Base-by-base conservation (phyloP, 2,329 filamentous ascomycete genomes). In the Plectosphaerella cucumerina region DNA sequence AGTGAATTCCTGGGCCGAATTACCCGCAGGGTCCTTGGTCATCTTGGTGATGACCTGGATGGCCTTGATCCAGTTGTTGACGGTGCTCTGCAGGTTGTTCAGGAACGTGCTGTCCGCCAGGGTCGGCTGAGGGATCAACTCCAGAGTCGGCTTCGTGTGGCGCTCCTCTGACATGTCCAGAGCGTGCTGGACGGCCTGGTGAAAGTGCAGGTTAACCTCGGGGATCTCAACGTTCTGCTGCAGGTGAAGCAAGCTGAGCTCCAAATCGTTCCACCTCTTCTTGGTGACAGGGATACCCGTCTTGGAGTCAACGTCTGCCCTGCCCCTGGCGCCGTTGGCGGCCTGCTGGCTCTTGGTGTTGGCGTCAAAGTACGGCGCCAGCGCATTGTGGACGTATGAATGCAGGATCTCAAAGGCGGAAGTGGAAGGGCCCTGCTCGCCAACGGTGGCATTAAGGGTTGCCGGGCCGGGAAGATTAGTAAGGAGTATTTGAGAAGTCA, bases 171-270 rank as follows among this genome's bases (percentile, higher is more conserved):
- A 90, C 56, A 92, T 86, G 50, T 95, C 87, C 53, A 97, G 76
- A 12, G 90, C 91, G 57, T 77, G 82, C 70, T 96, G 90, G 18
- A 99, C 90, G 31, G 95, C 81, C 23, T 92, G 88, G 63, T 97
- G 92, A 58, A 97, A 86, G 11, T 89, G 85, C 56, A 99, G 75
- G 17, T 89, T 87, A 48, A 97, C 81, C 61, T 96, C 90, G 18
- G 94, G 94, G 49, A 99, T 97, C 69, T 99, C 95, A 50, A 96
- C 91, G 70, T 99, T 97, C 69, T 99, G 92, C 70, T 97, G 92
- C 50, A 99, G 77, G 64, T 99, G 93, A 52, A 91, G 80, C 62
- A 99, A 75, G 59, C 88, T 94, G 60, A 96, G 78, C 68, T 96
- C 92, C 59, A 99, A 73, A 68, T 99, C 95, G 47, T 93, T 94